Evolutionary conservation across 2,329 filamentous ascomycete species (phyloP).

Genomic region (Lecanicillium sp.): DNA sequence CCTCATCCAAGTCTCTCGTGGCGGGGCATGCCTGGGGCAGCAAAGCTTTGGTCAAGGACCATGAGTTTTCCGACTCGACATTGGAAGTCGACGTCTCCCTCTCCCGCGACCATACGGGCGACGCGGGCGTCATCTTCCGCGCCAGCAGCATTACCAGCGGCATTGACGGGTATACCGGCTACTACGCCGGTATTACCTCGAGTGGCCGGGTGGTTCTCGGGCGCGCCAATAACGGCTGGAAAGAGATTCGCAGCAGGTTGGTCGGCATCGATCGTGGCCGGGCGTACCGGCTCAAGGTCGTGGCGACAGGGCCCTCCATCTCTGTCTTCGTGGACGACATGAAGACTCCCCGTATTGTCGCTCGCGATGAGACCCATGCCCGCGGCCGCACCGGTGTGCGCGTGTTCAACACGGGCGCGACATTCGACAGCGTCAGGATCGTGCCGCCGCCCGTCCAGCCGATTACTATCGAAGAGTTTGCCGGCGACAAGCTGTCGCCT

Average conservation of each 20-base stretch:
- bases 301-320: slow-evolving; percentile 9
- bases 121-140: not conserved
- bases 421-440: slow-evolving; percentile 15
- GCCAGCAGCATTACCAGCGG: not conserved
- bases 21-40: not conserved
- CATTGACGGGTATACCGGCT: not conserved
- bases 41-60: not conserved
- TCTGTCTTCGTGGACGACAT: slow-evolving; percentile 10
- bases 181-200: slow-evolving; percentile 1
- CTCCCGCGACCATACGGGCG: not conserved
- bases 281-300: slow-evolving; percentile 9
- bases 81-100: not conserved
- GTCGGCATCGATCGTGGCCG: slow-evolving; percentile 7
- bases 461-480: not conserved
- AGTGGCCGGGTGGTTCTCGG: not conserved
- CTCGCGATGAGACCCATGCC: slow-evolving; percentile 8
- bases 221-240: slow-evolving; percentile 4
- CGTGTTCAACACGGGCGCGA: slow-evolving; percentile 11
- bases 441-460: slow-evolving; percentile 5
- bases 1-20: not conserved
- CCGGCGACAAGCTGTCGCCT: not conserved
- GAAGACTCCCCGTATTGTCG: slow-evolving; percentile 7
- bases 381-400: slow-evolving; percentile 13
- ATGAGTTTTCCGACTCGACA: not conserved
- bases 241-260: slow-evolving; percentile 4